These are phyloP conservation scores for Russula foetens DNA, from an alignment of 768 basidiomycete genomes.

Conservation along the genomic window DNA sequence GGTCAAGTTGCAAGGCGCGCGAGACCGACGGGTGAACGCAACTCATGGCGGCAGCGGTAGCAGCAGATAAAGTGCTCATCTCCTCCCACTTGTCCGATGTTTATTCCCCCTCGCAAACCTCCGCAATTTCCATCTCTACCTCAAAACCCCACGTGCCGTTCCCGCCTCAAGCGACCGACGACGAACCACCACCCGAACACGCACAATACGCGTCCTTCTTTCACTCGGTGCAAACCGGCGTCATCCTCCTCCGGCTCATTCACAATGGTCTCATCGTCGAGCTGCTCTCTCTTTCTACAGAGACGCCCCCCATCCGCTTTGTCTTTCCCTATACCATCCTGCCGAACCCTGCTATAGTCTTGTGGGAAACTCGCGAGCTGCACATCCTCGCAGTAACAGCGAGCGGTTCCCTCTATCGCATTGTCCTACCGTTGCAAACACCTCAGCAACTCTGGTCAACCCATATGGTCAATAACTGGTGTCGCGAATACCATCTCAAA, in stretches of 20 bases:
- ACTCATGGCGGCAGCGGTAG: conserved; percentile 1
- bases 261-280: conserved; percentile 70
- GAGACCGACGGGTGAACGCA: no score
- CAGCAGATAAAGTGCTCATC: conserved; percentile 14
- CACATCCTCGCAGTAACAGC: conserved; percentile 65
- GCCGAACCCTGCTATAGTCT: conserved; percentile 55
- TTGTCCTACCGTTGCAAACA: conserved; percentile 51
- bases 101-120: conserved; percentile 42
- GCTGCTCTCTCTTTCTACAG: conserved; percentile 61
- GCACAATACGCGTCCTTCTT: conserved; percentile 56
- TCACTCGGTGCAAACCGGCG: conserved; percentile 48
- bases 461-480: conserved; percentile 42
- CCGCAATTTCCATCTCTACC: conserved; percentile 50
- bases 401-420: conserved; percentile 62
- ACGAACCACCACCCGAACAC: conserved; percentile 56
- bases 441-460: conserved; percentile 19
- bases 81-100: conserved; percentile 59
- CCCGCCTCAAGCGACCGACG: conserved; percentile 32
- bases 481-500: conserved; percentile 58
- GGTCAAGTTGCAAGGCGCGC: no score
- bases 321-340: conserved; percentile 66
- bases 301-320: conserved; percentile 62
- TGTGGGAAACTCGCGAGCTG: conserved; percentile 40
- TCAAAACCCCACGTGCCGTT: conserved; percentile 46
- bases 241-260: conserved; percentile 65